These are phyloP conservation scores for Haplosporangium gracile DNA, from an alignment of 192 early-diverging fungal species.

Conservation along the genomic window DNA sequence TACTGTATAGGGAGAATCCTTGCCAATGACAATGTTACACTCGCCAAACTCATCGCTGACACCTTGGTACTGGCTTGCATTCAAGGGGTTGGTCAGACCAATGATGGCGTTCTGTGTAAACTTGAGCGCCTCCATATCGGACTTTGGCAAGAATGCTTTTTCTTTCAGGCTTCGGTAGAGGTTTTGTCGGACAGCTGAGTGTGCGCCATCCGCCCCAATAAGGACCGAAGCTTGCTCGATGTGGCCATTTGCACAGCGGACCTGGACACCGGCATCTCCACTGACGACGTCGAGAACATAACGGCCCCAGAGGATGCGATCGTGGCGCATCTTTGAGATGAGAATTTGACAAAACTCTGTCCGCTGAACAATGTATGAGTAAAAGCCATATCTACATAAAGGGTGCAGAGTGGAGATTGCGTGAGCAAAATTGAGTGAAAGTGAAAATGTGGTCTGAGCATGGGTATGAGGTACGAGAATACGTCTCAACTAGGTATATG, in stretches of 20 bases:
- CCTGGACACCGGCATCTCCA: conserved; percentile 12
- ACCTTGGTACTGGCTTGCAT: background rate
- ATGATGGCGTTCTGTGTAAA: conserved; percentile 23
- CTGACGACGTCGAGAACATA: conserved; percentile 17
- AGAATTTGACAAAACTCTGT: conserved; percentile 18
- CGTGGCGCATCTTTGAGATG: background rate
- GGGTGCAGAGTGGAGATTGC: background rate
- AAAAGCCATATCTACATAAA: conserved; percentile 1
- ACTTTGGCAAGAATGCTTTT: conserved; percentile 12
- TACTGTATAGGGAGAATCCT: conserved; percentile 25
- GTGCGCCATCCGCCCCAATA: conserved; percentile 41
- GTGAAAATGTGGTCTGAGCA: background rate
- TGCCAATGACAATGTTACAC: conserved; percentile 22
- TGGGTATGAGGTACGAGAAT: background rate
- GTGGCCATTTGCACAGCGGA: conserved; percentile 13
- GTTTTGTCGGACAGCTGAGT: conserved; percentile 30
- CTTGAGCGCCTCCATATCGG: conserved; percentile 8
- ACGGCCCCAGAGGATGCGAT: conserved; percentile 6
- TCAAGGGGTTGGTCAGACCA: conserved; percentile 14
- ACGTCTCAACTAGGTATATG: background rate
- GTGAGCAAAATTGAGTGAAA: background rate
- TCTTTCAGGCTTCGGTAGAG: conserved; percentile 3
- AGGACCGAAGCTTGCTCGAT: conserved; percentile 26
- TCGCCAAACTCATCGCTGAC: conserved; percentile 10
- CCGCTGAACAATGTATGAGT: conserved; percentile 9